A percentile compares a stretch with the other conserved stretches of the same genome.
Evolutionary conservation across 1,284 basidiomycete species (phyloP).

Genomic region (Moesziomyces antarcticus): DNA sequence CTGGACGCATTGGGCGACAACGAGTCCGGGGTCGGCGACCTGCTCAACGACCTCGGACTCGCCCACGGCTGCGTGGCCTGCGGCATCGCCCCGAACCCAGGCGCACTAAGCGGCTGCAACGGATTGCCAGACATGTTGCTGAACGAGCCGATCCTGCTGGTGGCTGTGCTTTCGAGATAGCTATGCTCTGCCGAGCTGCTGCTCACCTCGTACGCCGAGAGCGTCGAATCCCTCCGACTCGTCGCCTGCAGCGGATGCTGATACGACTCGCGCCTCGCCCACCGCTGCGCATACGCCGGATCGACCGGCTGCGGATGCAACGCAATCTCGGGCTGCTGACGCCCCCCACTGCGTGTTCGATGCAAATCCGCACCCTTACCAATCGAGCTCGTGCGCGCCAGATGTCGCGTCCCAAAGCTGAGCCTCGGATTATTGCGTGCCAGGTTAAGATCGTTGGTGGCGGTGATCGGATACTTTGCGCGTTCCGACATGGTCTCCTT

Average conservation of each 20-base stretch:
- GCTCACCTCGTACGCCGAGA: slow-evolving; percentile 33
- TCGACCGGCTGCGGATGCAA: slow-evolving; percentile 29
- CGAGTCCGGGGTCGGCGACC: slow-evolving; percentile 24
- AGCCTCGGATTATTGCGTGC: slow-evolving; percentile 7
- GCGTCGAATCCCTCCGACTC: slow-evolving; percentile 20
- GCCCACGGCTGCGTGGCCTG: slow-evolving; percentile 27
- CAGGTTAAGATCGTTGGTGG: slow-evolving; percentile 15
- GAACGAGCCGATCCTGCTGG: slow-evolving; percentile 41
- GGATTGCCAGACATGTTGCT: slow-evolving; percentile 36
- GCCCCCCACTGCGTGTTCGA: slow-evolving; percentile 30
- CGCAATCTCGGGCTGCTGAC: slow-evolving; percentile 18
- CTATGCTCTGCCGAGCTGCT: slow-evolving; percentile 41
- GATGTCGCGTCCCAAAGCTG: slow-evolving; percentile 22
- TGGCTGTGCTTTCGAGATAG: slow-evolving; percentile 32
- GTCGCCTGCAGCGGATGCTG: slow-evolving; percentile 28
- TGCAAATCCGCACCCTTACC: slow-evolving; percentile 45
- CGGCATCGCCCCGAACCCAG: slow-evolving; percentile 10
- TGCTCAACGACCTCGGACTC: slow-evolving; percentile 22
- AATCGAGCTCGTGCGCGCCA: slow-evolving; percentile 33
- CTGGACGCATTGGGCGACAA: slow-evolving; percentile 15
- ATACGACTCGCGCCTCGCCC: slow-evolving; percentile 17
- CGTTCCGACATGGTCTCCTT: slow-evolving; percentile 42
- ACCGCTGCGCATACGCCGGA: slow-evolving; percentile 18
- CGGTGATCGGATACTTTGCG: slow-evolving; percentile 38
- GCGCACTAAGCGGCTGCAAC: slow-evolving; percentile 28